Conservation (phyloP, 352 stramenopile species). For the Pythium monospermum region DNA sequence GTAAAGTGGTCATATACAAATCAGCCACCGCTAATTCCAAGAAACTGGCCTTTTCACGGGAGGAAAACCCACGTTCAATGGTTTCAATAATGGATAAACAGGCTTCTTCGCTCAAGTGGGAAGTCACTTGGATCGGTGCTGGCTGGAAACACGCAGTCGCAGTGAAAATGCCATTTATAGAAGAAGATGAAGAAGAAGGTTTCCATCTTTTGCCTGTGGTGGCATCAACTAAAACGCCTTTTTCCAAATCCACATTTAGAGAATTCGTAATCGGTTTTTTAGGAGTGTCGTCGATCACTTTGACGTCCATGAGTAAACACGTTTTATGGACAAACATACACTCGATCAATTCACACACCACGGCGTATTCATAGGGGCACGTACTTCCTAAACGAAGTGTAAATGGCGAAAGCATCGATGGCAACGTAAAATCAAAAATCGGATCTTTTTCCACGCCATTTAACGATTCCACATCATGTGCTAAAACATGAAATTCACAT, state of each 20-base stretch:
- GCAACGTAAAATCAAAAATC: slow-evolving; percentile 55
- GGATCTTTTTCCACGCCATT: slow-evolving; percentile 18
- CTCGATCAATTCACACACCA: slow-evolving; percentile 52
- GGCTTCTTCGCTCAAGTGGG: slow-evolving; percentile 23
- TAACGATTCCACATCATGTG: slow-evolving; percentile 39
- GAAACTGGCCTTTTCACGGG: slow-evolving; percentile 39
- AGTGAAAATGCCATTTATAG: slow-evolving; percentile 29
- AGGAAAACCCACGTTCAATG: slow-evolving; percentile 45
- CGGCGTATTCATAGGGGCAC: slow-evolving; percentile 57
- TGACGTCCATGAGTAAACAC: slow-evolving; percentile 42
- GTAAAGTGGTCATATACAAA: slow-evolving; percentile 37
- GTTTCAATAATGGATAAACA: slow-evolving; percentile 41
- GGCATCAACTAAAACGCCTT: slow-evolving; percentile 27
- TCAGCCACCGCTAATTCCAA: slow-evolving; percentile 48
- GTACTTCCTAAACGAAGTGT: slow-evolving; percentile 43
- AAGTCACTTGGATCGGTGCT: slow-evolving; percentile 25
- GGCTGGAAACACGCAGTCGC: slow-evolving; percentile 40
- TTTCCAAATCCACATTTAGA: slow-evolving; percentile 30
- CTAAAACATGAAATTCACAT: slow-evolving; percentile 53
- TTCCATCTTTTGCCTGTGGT: slow-evolving; percentile 26
- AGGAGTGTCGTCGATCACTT: slow-evolving; percentile 31
- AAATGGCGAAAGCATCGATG: slow-evolving; percentile 54
- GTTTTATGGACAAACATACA: slow-evolving; percentile 30
- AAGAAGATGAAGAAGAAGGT: too few species aligned
- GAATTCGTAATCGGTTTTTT: slow-evolving; percentile 21